Percentiles rank a stretch among this genome's conserved stretches.
Evolutionary conservation across 164 flowering plant species (phyloP).

Genomic region (Litsea cubeba): DNA sequence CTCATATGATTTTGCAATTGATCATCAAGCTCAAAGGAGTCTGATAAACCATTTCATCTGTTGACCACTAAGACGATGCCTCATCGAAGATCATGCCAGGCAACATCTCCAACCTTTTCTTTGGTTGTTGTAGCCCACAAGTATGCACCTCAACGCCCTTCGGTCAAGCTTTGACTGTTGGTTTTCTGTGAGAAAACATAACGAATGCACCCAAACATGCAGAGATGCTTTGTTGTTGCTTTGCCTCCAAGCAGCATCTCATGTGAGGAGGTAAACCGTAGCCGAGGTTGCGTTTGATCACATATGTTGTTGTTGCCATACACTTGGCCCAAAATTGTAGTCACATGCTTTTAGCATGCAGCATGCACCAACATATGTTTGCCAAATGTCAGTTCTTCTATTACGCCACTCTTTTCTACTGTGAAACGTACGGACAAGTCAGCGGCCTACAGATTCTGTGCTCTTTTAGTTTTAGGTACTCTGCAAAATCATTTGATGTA

Average conservation of each 20-base stretch:
- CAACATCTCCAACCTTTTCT: neutral
- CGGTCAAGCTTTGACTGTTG: neutral
- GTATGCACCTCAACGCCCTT: neutral
- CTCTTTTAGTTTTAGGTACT: neutral
- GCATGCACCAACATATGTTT: conserved; percentile 7
- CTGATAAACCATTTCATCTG: neutral
- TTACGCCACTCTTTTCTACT: neutral
- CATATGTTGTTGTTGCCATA: neutral
- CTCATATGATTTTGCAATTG: neutral
- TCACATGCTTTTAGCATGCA: conserved; percentile 16
- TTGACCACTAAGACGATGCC: neutral
- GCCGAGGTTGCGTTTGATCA: neutral
- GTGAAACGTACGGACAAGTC: neutral
- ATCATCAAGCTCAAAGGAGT: neutral
- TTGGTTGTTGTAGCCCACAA: neutral
- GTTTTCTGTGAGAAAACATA: neutral
- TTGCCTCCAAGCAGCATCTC: neutral
- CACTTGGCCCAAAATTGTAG: neutral
- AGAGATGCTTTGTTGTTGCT: neutral
- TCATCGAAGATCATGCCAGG: neutral
- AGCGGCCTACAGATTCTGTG: neutral
- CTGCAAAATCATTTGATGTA: neutral
- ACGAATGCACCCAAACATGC: neutral
- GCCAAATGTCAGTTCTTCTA: conserved; percentile 4
- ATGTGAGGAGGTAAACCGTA: neutral